Evolutionary conservation across 495 filamentous ascomycete species (phyloP).

Genomic region (Talaromyces borbonicus): DNA sequence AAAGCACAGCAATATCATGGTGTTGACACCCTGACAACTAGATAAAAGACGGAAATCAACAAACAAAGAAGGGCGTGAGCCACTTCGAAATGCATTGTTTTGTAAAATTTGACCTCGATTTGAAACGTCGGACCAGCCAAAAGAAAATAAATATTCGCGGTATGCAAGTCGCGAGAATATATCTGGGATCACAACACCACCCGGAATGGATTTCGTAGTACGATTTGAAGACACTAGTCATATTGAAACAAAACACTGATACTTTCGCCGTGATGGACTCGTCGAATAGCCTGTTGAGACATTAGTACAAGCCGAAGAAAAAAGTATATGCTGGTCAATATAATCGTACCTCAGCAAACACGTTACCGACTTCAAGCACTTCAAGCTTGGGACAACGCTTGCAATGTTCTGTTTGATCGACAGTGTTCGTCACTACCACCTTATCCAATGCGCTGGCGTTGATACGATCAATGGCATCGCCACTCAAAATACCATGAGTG

Average conservation of each 20-base stretch:
- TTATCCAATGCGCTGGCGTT: constrained; percentile 83
- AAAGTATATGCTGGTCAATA: neutral
- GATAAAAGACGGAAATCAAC: too few relatives aligned
- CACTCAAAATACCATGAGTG: constrained; percentile 89
- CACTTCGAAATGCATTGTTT: too few relatives aligned
- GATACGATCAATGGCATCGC: constrained; percentile 89
- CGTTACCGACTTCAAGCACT: constrained; percentile 79
- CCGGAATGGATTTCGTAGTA: neutral
- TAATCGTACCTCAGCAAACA: constrained; percentile 75
- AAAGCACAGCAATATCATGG: too few relatives aligned
- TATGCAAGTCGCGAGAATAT: neutral
- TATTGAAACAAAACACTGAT: constrained; percentile 96
- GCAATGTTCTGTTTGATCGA: constrained; percentile 77
- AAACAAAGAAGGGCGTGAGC: too few relatives aligned
- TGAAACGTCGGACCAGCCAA: too few relatives aligned
- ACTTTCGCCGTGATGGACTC: constrained; percentile 96
- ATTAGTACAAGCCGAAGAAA: neutral
- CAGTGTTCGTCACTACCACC: constrained; percentile 88
- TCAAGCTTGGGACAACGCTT: constrained; percentile 73
- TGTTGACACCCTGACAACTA: too few relatives aligned
- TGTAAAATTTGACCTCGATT: too few relatives aligned
- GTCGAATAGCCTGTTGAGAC: constrained; percentile 65
- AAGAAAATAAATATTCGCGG: too few relatives aligned
- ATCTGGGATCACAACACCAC: neutral
- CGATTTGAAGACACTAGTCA: constrained; percentile 33